Percentiles rank a stretch among this genome's conserved stretches.
These are phyloP conservation scores for Populus deltoides DNA, from an alignment of 345 rosid genomes.

Conservation along the genomic window DNA sequence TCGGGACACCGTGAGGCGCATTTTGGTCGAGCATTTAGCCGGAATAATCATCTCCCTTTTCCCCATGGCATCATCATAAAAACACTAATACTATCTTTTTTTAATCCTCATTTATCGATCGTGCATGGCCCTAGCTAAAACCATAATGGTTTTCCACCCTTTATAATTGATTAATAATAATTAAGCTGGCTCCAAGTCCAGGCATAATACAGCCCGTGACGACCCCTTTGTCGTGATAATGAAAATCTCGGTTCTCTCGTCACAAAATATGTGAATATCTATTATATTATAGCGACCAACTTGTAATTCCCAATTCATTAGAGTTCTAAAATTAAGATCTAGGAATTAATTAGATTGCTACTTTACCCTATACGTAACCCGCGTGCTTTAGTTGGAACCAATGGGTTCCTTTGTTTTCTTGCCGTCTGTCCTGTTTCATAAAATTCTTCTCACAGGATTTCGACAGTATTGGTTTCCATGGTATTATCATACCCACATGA, in stretches of 20 bases:
- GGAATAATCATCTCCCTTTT: constrained; percentile 13
- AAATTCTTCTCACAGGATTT: constrained; percentile 15
- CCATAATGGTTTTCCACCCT: background rate
- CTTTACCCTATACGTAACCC: no score
- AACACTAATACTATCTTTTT: background rate
- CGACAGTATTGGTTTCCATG: background rate
- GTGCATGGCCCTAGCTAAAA: background rate
- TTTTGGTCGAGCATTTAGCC: constrained; percentile 11
- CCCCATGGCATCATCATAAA: background rate
- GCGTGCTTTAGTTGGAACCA: background rate
- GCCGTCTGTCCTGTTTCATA: constrained; percentile 9
- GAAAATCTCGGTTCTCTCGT: constrained; percentile 11
- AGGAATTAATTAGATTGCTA: background rate
- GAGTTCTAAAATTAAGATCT: background rate
- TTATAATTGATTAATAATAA: background rate
- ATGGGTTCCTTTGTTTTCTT: constrained; percentile 6
- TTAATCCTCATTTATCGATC: background rate
- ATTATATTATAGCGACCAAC: background rate
- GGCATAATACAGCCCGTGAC: background rate
- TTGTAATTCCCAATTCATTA: background rate
- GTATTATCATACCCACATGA: background rate
- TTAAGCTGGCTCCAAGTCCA: background rate
- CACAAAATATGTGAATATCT: background rate
- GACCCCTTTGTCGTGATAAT: constrained; percentile 12
- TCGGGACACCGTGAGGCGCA: background rate